Evolutionary conservation across 306 rosid species (phyloP).

Genomic region (Vigna angularis): DNA sequence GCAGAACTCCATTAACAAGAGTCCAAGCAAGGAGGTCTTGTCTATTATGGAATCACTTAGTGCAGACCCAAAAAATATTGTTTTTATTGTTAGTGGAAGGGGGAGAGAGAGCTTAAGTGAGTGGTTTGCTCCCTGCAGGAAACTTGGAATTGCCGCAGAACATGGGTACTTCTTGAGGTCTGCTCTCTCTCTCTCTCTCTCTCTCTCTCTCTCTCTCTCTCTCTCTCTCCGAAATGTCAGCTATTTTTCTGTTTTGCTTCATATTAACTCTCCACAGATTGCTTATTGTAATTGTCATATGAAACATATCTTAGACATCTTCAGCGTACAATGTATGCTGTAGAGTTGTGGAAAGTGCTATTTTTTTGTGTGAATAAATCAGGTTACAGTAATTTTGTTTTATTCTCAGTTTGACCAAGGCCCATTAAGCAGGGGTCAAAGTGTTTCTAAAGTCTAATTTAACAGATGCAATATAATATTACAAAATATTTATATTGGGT

Average conservation of each 20-base stretch:
- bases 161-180: conserved; percentile 86
- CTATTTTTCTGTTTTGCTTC: conserved; percentile 11
- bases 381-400: conserved; percentile 20
- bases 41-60: conserved; percentile 62
- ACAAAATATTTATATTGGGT: conserved; percentile 14
- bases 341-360: not conserved
- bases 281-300: conserved; percentile 3
- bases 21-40: conserved; percentile 71
- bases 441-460: conserved; percentile 27
- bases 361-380: conserved; percentile 6
- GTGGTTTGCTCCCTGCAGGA: conserved; percentile 74
- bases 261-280: conserved; percentile 17
- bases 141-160: conserved; percentile 85
- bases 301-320: conserved; percentile 28
- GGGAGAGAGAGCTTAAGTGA: conserved; percentile 69
- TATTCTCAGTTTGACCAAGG: conserved; percentile 13
- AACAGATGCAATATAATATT: conserved; percentile 1
- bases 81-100: conserved; percentile 87
- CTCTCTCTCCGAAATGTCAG: not conserved
- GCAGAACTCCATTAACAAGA: conserved; percentile 69
- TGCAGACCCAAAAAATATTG: conserved; percentile 69
- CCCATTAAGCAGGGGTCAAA: not conserved
- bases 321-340: not conserved
- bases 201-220: conserved; percentile 23
- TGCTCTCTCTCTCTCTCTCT: conserved; percentile 34